Base-by-base conservation (phyloP, 2,329 filamentous ascomycete species). In the Cercospora berteroae region DNA sequence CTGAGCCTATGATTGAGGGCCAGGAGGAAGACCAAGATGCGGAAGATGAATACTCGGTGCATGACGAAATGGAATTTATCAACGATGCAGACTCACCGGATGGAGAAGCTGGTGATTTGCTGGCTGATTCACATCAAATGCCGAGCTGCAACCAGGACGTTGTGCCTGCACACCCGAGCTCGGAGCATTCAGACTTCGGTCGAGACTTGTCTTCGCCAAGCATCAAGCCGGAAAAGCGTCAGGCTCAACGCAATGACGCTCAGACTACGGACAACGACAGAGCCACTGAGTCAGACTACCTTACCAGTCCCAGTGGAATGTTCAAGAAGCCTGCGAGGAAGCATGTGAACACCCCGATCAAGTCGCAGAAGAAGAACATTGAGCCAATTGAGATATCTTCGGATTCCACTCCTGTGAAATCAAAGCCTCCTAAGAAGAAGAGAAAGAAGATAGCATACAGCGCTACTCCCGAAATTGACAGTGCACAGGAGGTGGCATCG, bases 311-410 rank as follows among this genome's bases (percentile, higher is more conserved):
- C 16, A 18, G 5, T 29, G 31, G 13, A 16, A 56, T 60, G 20
- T 52, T 44, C 20, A 36, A 23, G 18, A 67, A 59, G 23, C 36
- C 50, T 25, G 10, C 25, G 36, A 68, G 62, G 27, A 25, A 25
- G 9, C 36, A 65, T n/a, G 20, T 55, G 23, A 59, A 33, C 2
- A 69, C 63, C n/a, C 64, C 67, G 2, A 27, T 20, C 23, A 67
- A 65, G 48, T 29, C 48, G 1, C 18, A 55, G 42, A 66, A 50
- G 6, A 60, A 10, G 4, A 4, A 4, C 4, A 20, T 36, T 3
- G 64, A 69, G 5, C 55, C 55, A 8, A 71, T 71, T 29, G 70
- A 67, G 23, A 67, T 71, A 13, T 71, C 68, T 42, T 70, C 67
- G n/a, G 70, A 71, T 48, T 70, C 69, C 12, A 62, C 64, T 27